Evolutionary conservation across 2,329 filamentous ascomycete species (phyloP), one percentile per base, ranked within the genome.

Genomic region (Fusarium sp.): DNA sequence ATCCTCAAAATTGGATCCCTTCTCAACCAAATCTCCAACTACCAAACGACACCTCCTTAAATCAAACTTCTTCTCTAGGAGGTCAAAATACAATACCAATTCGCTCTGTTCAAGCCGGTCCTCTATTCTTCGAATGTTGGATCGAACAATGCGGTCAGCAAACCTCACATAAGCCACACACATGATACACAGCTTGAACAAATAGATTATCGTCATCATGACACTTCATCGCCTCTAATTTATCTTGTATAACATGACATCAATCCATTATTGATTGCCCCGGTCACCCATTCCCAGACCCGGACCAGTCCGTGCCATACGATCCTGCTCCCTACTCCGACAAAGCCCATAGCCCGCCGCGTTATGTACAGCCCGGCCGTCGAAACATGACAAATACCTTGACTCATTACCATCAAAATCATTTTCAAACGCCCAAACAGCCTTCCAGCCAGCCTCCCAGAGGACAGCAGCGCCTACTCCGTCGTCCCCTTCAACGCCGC

Each of bases 71-170:
- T 7, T 69, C 64, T 2, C 69, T 83, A 4, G 80, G 80, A 9
- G 83, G 82, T 8, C 77, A 78, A 5, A 83, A 78, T 49, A 87
- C 85, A 13, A 85, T 79, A 2, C 83, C 88, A 14, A 78, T 90
- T 38, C 85, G 88, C 37, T 81, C 86, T 8, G 85, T 90, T 2
- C 84, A 84, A 63, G 84, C 90, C 54, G 85, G 90, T 48, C 84
- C 90, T 69, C 75, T 93, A 60, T 84, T 91, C 81, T 84, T 91
- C 78, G 90, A 92, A 83, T 85, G 91, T 83, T 84, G 91, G 89
- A 79, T 92, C 71, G 83, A 93, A 79, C 75, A 78, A 32, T 67
- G 67, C 32, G 44, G 53, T 10, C 18, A 53, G 15, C n/a, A 57
- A 45, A 37, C 5, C 5, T 50, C 27, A 60, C 33, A 26, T 26